A percentile compares a stretch with the other conserved stretches of the same genome.
These are phyloP conservation scores for Auricularia sp. DNA, from an alignment of 768 basidiomycete species.

Conservation along the genomic window DNA sequence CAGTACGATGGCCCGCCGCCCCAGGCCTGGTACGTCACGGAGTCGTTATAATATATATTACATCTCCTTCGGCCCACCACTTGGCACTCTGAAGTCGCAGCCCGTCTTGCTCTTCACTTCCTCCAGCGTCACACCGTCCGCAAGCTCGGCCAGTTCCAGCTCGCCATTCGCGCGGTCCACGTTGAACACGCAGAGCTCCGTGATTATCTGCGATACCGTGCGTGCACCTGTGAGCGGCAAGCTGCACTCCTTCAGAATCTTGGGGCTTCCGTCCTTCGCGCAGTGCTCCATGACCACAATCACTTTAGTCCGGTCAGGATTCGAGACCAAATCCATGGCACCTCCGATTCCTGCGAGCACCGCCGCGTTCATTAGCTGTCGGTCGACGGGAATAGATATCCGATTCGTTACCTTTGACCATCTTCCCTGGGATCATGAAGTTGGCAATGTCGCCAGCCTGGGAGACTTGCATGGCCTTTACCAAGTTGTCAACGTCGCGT, in stretches of 20 bases:
- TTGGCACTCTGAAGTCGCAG: slow-evolving; percentile 49
- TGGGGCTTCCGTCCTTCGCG: slow-evolving; percentile 81
- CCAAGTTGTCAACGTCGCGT: slow-evolving; percentile 1
- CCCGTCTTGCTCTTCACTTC: slow-evolving; percentile 83
- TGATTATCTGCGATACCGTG: slow-evolving; percentile 84
- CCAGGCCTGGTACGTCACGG: too few relatives aligned
- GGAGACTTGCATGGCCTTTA: slow-evolving; percentile 88
- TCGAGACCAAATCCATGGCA: slow-evolving; percentile 93
- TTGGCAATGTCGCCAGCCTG: slow-evolving; percentile 90
- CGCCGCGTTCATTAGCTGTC: background rate
- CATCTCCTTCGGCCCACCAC: background rate
- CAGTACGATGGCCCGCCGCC: too few relatives aligned
- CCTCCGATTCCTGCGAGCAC: slow-evolving; percentile 69
- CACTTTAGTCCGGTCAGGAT: slow-evolving; percentile 89
- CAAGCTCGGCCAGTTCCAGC: slow-evolving; percentile 69
- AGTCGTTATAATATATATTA: background rate
- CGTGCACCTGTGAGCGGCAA: slow-evolving; percentile 85
- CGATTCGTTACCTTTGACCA: slow-evolving; percentile 53
- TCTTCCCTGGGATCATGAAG: slow-evolving; percentile 96
- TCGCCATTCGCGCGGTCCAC: slow-evolving; percentile 68
- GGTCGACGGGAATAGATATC: background rate
- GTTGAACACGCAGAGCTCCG: slow-evolving; percentile 84
- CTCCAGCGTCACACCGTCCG: slow-evolving; percentile 74
- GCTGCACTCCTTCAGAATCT: slow-evolving; percentile 71
- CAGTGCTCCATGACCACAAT: slow-evolving; percentile 86